Conservation (phyloP, 2,329 filamentous ascomycete species). For the Coleophoma eucalyptorum region DNA sequence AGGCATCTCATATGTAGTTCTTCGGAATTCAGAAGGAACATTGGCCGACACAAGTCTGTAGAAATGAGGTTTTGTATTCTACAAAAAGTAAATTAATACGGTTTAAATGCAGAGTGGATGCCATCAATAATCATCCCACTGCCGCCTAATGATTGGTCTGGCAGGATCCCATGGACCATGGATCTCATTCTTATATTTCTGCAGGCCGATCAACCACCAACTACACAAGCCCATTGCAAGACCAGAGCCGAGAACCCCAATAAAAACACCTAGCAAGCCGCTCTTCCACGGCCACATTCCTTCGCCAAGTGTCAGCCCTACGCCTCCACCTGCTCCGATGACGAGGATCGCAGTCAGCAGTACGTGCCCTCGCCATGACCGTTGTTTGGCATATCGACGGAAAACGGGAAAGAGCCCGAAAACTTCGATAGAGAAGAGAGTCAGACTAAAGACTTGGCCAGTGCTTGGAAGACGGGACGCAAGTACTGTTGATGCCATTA, state of each 20-base stretch:
- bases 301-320: conserved; percentile 59
- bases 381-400: conserved; percentile 77
- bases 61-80: too few species aligned
- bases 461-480: conserved; percentile 86
- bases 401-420: conserved; percentile 98
- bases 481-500: conserved; percentile 94
- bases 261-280: conserved; percentile 60
- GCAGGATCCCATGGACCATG: conserved; percentile 97
- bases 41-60: too few species aligned
- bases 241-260: conserved; percentile 71
- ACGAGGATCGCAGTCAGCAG: conserved; percentile 73
- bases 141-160: conserved; percentile 74
- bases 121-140: conserved; percentile 23
- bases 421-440: conserved; percentile 94
- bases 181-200: conserved; percentile 99
- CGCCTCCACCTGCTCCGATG: conserved; percentile 72
- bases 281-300: conserved; percentile 43
- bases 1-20: too few species aligned
- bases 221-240: conserved; percentile 89
- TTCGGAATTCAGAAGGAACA: too few species aligned
- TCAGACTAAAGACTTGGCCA: conserved; percentile 90
- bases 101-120: too few species aligned
- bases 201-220: conserved; percentile 96
- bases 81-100: too few species aligned
- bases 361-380: conserved; percentile 79